phyloP scores from a whole-genome alignment of 805 yeast species.

The Teunomyces stri region DNA sequence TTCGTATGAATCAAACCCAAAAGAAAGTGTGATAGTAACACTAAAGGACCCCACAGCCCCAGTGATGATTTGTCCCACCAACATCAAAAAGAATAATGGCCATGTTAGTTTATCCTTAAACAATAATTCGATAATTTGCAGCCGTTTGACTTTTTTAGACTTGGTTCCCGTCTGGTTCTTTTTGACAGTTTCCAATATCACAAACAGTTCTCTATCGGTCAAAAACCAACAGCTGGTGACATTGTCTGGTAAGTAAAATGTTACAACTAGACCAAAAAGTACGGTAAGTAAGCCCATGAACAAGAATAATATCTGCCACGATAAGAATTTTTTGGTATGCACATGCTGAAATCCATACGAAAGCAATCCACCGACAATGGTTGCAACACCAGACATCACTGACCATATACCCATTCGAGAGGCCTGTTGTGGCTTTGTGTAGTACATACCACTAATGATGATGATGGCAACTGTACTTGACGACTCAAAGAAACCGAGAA shows the following conservation, averaged over 20 bases:
- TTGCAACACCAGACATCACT: conserved; percentile 56
- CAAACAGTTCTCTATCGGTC: conserved; percentile 37
- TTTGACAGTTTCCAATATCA: conserved; percentile 45
- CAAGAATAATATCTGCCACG: conserved; percentile 64
- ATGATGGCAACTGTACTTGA: conserved; percentile 57
- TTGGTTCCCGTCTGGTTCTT: conserved; percentile 52
- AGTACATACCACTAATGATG: conserved; percentile 61
- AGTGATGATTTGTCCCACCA: conserved; percentile 47
- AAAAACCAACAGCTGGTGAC: conserved; percentile 38
- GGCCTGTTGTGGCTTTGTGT: conserved; percentile 51
- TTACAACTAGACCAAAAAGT: conserved; percentile 45
- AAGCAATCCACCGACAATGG: conserved; percentile 45
- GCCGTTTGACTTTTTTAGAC: conserved; percentile 42
- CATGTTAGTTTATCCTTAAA: conserved; percentile 49
- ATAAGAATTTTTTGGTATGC: conserved; percentile 32
- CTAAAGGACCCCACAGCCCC: conserved; percentile 55
- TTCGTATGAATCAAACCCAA: conserved; percentile 45
- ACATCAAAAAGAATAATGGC: conserved; percentile 46
- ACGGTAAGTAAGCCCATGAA: conserved; percentile 55
- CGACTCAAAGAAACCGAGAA: conserved; percentile 54
- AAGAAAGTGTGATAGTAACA: conserved; percentile 49
- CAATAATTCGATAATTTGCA: conserved; percentile 47
- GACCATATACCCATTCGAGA: conserved; percentile 56
- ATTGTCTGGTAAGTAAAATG: conserved; percentile 50
- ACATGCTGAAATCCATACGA: conserved; percentile 55